These are phyloP conservation scores for Licmophora abbreviata DNA, from an alignment of 108 stramenopile species.

Conservation along the genomic window DNA sequence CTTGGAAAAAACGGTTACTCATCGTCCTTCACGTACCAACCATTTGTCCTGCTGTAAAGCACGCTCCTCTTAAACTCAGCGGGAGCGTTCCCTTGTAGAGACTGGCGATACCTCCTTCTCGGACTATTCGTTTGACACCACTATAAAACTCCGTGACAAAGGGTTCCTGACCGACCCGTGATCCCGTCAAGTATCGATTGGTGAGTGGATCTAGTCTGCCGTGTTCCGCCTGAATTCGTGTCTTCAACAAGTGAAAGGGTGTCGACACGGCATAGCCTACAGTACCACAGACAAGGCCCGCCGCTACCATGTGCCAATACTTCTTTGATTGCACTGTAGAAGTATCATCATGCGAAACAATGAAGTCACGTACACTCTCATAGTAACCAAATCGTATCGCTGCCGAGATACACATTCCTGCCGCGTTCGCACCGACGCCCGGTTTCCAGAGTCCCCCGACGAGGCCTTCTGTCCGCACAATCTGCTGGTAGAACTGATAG, in stretches of 20 bases:
- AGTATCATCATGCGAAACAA: background rate
- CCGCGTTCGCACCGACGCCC: constrained; percentile 6
- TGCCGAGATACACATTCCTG: constrained; percentile 6
- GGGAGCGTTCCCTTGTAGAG: constrained; percentile 9
- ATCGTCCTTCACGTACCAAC: constrained; percentile 1
- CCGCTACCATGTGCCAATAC: background rate
- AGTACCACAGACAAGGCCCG: constrained; percentile 8
- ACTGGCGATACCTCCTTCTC: constrained; percentile 1
- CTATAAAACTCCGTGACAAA: background rate
- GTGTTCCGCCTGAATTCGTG: constrained; percentile 10
- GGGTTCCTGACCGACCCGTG: background rate
- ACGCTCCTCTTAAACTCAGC: constrained; percentile 4
- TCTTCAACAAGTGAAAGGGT: constrained; percentile 17
- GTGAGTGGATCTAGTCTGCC: background rate
- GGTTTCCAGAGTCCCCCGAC: constrained; percentile 14
- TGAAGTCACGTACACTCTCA: constrained; percentile 6
- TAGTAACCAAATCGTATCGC: constrained; percentile 17
- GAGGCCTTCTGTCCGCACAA: constrained; percentile 9
- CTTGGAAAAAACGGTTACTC: background rate
- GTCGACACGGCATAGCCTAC: constrained; percentile 11
- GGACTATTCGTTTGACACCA: background rate
- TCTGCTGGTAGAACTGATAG: background rate
- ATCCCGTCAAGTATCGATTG: background rate
- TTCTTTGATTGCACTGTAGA: background rate
- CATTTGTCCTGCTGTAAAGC: constrained; percentile 16